Base-by-base conservation (phyloP, 2,329 filamentous ascomycete genomes). In the Tolypocladium capitatum region DNA sequence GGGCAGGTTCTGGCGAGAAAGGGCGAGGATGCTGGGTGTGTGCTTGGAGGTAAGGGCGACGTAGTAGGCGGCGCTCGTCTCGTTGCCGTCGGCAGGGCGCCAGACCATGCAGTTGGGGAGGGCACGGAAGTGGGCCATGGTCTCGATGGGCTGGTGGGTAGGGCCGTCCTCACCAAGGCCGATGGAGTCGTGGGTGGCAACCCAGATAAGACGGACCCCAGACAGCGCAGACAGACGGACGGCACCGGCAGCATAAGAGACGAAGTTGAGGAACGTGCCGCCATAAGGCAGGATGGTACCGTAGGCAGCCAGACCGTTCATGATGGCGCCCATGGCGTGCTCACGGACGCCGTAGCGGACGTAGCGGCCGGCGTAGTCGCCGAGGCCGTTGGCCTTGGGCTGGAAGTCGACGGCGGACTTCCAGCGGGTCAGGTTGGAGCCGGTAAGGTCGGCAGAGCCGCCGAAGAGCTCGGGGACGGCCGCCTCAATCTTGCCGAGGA, bases 101-200 rank as follows among this genome's bases (percentile, higher is more conserved):
- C 92, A 97, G 62, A 97, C 91, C 87, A 97, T 95, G 78, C 85
- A 86, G 84, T 98, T 98, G 65, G 92, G 92, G 59, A 97, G 81
- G 56, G 92, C 92, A 68, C 92, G 91, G 88, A 97, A 97, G 74
- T 97, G 92, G 51, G 90, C 85, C 54, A 97, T 82, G 41, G 89
- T 95, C 82, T 98, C 92, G 60, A 98, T 95, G 68, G 92, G 92
- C 80, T 98, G 92, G 75, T 98, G 92, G 49, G 92, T 98, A 58
- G 92, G 91, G 54, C 92, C 92, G 64, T 98, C 92, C 75, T 98
- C 92, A 71, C 92, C 92, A 58, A 97, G 87, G 76, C 92, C 92
- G 61, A 98, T 98, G 56, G 91, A 96, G 79, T 97, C 91, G 80
- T 97, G 91, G 59, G 91, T 97, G 62, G 92, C 91, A 60, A 97